These are phyloP conservation scores for Decorospora gaudefroyi DNA, from an alignment of 2,329 filamentous ascomycete genomes.

Conservation along the genomic window DNA sequence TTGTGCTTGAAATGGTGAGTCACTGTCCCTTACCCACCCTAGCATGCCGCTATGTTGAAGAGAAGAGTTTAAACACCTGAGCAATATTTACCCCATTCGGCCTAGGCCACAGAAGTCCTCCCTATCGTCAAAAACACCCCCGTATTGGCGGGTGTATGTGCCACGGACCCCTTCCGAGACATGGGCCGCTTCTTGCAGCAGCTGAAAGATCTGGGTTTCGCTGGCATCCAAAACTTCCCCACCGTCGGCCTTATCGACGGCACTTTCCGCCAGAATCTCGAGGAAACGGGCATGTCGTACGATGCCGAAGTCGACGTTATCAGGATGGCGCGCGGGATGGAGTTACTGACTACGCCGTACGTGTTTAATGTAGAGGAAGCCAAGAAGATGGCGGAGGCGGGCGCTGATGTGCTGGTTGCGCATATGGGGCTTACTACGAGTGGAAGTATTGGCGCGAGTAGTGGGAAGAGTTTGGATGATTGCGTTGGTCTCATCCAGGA, in stretches of 20 bases:
- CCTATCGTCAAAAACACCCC: slow-evolving; percentile 66
- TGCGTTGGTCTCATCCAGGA: slow-evolving; percentile 64
- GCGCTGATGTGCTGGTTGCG: slow-evolving; percentile 69
- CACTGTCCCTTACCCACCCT: too few species aligned
- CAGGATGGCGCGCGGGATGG: slow-evolving; percentile 61
- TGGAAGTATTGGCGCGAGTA: slow-evolving; percentile 67
- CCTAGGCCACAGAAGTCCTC: slow-evolving; percentile 65
- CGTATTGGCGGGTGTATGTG: slow-evolving; percentile 72
- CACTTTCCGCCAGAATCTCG: slow-evolving; percentile 67
- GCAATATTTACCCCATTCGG: too few species aligned
- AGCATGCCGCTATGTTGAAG: too few species aligned
- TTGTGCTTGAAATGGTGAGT: slow-evolving; percentile 73
- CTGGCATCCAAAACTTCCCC: slow-evolving; percentile 74
- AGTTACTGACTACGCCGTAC: slow-evolving; percentile 70
- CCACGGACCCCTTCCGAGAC: slow-evolving; percentile 69
- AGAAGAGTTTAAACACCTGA: too few species aligned
- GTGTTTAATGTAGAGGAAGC: slow-evolving; percentile 68
- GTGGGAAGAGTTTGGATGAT: slow-evolving; percentile 66
- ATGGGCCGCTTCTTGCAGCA: slow-evolving; percentile 65
- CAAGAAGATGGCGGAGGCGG: slow-evolving; percentile 64
- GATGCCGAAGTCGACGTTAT: slow-evolving; percentile 70
- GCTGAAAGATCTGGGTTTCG: slow-evolving; percentile 66
- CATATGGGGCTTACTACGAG: slow-evolving; percentile 70
- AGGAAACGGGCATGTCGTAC: slow-evolving; percentile 74
- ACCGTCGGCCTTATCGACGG: slow-evolving; percentile 74